Evolutionary conservation across 2,329 filamentous ascomycete species (phyloP), one percentile per base, ranked within the genome.

Genomic region (Chaetomium strumarium): DNA sequence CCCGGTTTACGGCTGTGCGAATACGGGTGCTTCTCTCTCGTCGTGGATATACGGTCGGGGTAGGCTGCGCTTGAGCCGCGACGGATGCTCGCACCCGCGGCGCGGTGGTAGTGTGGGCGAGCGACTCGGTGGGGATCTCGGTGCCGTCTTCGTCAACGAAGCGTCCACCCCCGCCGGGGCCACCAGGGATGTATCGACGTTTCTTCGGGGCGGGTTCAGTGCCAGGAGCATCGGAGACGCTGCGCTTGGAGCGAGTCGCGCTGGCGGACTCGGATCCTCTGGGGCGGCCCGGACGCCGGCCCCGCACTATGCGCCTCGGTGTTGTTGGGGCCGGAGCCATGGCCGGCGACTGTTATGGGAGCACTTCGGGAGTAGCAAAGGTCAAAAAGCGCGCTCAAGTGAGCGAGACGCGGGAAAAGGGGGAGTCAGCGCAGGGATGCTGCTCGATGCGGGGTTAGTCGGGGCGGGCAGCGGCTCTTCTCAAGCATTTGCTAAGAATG

Each of bases 111-210:
- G 68, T 75, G 72, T 65, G 76, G 73, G 61, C 76, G 68, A 63
- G 72, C 66, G 62, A 72, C 67, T 66, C 69, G 63, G 77, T 75
- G 39, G 77, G 77, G 39, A 77, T 79, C 58, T 86, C 81, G 55
- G 78, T 73, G 47, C 80, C 79, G 52, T 89, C 81, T 51, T 85
- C 77, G 61, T 95, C 88, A 34, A 93, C 75, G 68, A 90, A 95
- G 65, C 90, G 78, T 17, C 90, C 90, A 53, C 90, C 90, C 42
- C 90, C 90, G 37, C 89, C 90, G 53, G 89, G 86, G 3, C 90
- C 90, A 44, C 90, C 90, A 33, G 92, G 89, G 44, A 95, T 80
- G 72, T 96, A 96, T 69, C 83, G 80, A 60, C 84, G 78, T 65
- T 80, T 81, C 71, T 90, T 90, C 1, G 76, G 76, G 12, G 85